A percentile compares a stretch with the other conserved stretches of the same genome.
Conservation (phyloP, 2,329 filamentous ascomycete genomes). For the Diaporthe amygdali region DNA sequence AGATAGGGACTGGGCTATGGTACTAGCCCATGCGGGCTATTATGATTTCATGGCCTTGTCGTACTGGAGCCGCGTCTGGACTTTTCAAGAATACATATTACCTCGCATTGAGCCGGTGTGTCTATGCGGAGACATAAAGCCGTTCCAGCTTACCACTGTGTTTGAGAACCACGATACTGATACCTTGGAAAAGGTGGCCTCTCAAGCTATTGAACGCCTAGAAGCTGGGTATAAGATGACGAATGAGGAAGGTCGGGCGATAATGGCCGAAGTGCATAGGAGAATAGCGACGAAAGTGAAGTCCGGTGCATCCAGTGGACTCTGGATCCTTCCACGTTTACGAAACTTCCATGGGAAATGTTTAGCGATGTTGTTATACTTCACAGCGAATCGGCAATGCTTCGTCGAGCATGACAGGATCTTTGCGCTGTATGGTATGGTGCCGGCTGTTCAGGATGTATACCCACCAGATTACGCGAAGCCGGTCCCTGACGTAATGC, state of each 20-base stretch:
- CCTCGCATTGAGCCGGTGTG: background rate
- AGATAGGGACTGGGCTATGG: background rate
- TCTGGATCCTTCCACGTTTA: background rate
- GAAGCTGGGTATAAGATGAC: background rate
- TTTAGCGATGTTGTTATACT: background rate
- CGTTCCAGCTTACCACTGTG: background rate
- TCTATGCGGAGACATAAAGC: background rate
- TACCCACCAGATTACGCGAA: background rate
- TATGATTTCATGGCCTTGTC: background rate
- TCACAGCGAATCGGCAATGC: background rate
- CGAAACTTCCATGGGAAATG: background rate
- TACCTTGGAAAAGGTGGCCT: background rate
- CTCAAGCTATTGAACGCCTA: background rate
- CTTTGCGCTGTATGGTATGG: conserved; percentile 8
- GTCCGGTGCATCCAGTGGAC: background rate
- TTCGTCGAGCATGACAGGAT: background rate
- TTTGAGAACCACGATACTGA: background rate
- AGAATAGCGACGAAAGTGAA: background rate
- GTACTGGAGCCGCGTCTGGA: conserved; percentile 13
- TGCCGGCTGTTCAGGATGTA: background rate
- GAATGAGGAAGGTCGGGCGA: background rate
- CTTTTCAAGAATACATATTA: conserved; percentile 13
- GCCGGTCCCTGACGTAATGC: background rate
- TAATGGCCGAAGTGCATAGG: background rate
- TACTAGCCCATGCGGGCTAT: background rate